Evolutionary conservation across 2,329 filamentous ascomycete species (phyloP), one percentile per base, ranked within the genome.

Genomic region (Aphanoascus verrucosus): DNA sequence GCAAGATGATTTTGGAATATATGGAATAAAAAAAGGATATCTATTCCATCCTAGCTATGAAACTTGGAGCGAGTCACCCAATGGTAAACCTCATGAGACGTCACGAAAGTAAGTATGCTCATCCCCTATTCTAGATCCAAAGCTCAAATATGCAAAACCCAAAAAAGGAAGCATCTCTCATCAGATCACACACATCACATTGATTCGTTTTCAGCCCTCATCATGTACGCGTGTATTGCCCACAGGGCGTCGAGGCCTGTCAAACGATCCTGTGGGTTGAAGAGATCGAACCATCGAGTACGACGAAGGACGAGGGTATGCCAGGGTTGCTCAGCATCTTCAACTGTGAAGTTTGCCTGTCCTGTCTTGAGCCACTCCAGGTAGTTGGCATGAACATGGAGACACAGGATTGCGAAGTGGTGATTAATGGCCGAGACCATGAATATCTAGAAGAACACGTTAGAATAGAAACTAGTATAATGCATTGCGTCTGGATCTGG

Each of bases 341-440:
- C 56, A 1, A 20, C 9, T 15, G 31, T 61, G 60, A 59, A 63
- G 9, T 53, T 59, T 57, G 64, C 66, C 14, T 62, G 61, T 32
- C 50, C 50, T 9, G 69, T 68, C 9, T 71, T 72, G 38, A 83
- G 66, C 58, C 74, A 74, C n/a, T 77, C 72, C 34, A 81, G 62
- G 62, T 83, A 83, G 17, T 72, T 68, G 20, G 68, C 67, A 62
- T 82, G 79, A 43, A 83, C 72, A 32, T 74, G 76, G 46, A 83
- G 69, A 58, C 78, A 79, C 50, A 83, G 63, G 46, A 84, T 74
- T 53, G 77, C 74, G 56, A 83, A 71, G 59, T 84, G 81, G 65
- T 82, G 80, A 63, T 82, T 82, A 57, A 83, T 69, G 20, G 78
- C 78, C 11, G 80, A 82, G 46, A 83, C 61, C 72, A 82, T 75